These are phyloP conservation scores for Whalleya microplaca DNA, from an alignment of 2,329 filamentous ascomycete genomes.

Conservation along the genomic window DNA sequence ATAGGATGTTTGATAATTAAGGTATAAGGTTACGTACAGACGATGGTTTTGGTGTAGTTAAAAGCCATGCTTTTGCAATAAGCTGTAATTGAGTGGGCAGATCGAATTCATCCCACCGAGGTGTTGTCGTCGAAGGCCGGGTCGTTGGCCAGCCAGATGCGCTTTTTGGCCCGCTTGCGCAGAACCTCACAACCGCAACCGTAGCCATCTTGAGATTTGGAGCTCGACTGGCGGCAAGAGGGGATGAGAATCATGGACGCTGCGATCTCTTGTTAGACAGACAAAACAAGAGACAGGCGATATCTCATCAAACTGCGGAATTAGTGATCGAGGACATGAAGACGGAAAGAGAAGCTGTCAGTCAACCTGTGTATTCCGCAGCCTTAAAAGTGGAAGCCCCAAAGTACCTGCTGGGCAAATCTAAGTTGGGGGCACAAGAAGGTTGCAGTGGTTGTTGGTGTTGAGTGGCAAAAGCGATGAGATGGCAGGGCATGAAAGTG, in stretches of 20 bases:
- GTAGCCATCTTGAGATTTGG: conserved; percentile 58
- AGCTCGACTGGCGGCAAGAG: conserved; percentile 46
- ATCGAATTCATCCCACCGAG: conserved; percentile 42
- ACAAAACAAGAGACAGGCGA: conserved; percentile 13
- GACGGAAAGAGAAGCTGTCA: conserved; percentile 1
- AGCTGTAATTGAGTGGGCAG: conserved; percentile 41
- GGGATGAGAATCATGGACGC: conserved; percentile 58
- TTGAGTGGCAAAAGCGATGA: conserved; percentile 9
- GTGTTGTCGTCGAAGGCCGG: conserved; percentile 37
- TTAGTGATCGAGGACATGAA: conserved; percentile 12
- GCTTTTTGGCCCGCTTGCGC: conserved; percentile 47
- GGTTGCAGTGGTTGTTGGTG: conserved; percentile 17
- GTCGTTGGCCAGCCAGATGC: conserved; percentile 42
- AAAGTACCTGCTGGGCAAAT: conserved; percentile 17
- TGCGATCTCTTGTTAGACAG: conserved; percentile 34
- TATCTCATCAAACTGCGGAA: conserved; percentile 8
- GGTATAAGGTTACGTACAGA: conserved; percentile 36
- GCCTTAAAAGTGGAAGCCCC: conserved; percentile 10
- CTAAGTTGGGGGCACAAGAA: conserved; percentile 15
- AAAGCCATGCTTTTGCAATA: conserved; percentile 48
- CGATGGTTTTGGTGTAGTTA: conserved; percentile 26
- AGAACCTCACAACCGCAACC: conserved; percentile 50
- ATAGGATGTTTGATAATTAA: neutral
- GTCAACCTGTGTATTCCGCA: conserved; percentile 18
- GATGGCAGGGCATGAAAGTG: conserved; percentile 6